Percentiles rank a stretch among this genome's conserved stretches.
Evolutionary conservation across 2,329 filamentous ascomycete species (phyloP).

Genomic region (Blastomyces parvus): DNA sequence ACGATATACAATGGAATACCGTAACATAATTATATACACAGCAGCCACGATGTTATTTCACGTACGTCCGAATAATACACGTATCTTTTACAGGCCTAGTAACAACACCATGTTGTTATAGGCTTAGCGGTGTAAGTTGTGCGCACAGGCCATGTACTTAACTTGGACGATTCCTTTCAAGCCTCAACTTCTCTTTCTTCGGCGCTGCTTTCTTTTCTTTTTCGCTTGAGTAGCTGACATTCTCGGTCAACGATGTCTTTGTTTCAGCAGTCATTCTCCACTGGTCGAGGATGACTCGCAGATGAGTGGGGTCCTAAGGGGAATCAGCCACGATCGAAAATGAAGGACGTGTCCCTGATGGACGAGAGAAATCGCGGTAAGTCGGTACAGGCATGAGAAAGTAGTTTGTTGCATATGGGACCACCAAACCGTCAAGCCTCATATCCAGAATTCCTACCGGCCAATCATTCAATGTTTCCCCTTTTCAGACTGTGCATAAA

Average conservation of each 20-base stretch:
- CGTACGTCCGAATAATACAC: neutral
- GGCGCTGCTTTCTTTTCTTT: neutral
- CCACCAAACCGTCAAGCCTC: conserved; percentile 6
- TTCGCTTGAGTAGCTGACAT: neutral
- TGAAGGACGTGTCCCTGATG: neutral
- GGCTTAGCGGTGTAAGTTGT: neutral
- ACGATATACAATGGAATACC: neutral
- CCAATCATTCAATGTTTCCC: conserved; percentile 6
- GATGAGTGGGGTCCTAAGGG: neutral
- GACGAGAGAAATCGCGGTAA: neutral
- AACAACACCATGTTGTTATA: neutral
- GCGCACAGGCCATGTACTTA: conserved; percentile 6
- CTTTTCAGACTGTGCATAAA: neutral
- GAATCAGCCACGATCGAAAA: neutral
- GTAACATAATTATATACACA: neutral
- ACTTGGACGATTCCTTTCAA: conserved; percentile 2
- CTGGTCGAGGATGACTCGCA: neutral
- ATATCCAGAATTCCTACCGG: neutral
- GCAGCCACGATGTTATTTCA: no score
- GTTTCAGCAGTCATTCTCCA: neutral
- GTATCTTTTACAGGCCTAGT: neutral
- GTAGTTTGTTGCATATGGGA: conserved; percentile 3
- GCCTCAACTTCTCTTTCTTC: neutral
- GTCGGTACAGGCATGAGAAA: conserved; percentile 3
- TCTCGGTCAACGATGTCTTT: conserved; percentile 5